phyloP scores from a whole-genome alignment of 2,329 filamentous ascomycete genomes.

The Dothistroma pini region DNA sequence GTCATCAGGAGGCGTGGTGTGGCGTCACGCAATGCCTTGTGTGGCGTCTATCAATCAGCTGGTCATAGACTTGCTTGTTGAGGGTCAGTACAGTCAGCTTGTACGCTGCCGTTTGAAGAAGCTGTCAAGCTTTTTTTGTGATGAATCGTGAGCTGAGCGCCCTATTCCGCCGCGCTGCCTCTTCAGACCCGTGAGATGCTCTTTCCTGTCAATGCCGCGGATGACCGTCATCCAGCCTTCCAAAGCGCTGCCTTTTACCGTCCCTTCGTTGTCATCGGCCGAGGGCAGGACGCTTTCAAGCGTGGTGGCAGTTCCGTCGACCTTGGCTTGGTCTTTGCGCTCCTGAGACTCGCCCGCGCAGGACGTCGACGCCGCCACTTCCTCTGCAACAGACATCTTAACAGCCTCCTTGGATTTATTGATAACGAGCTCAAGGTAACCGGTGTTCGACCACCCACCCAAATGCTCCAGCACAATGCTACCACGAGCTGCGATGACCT shows the following conservation, averaged over 20 bases:
- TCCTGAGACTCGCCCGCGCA: background rate
- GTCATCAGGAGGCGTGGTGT: background rate
- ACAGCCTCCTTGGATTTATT: background rate
- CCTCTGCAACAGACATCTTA: background rate
- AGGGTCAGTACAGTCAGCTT: constrained; percentile 15
- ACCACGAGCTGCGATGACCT: constrained; percentile 39
- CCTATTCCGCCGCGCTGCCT: constrained; percentile 81
- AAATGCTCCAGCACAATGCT: constrained; percentile 48
- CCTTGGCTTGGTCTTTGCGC: background rate
- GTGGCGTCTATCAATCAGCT: background rate
- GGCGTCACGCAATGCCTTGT: background rate
- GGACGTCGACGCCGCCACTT: background rate
- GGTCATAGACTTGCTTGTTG: background rate
- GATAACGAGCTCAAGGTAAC: constrained; percentile 49
- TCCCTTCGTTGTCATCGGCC: background rate
- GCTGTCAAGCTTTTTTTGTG: constrained; percentile 69
- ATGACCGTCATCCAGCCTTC: constrained; percentile 51
- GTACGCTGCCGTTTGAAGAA: constrained; percentile 61
- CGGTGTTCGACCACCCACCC: constrained; percentile 64
- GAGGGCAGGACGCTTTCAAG: background rate
- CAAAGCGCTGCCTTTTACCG: constrained; percentile 9
- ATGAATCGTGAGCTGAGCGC: constrained; percentile 69
- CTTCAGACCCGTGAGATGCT: constrained; percentile 70
- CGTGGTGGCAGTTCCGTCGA: background rate
- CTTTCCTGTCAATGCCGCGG: constrained; percentile 62